Base-by-base conservation (phyloP, 371 early-diverging fungal species). In the Circinella minor region DNA sequence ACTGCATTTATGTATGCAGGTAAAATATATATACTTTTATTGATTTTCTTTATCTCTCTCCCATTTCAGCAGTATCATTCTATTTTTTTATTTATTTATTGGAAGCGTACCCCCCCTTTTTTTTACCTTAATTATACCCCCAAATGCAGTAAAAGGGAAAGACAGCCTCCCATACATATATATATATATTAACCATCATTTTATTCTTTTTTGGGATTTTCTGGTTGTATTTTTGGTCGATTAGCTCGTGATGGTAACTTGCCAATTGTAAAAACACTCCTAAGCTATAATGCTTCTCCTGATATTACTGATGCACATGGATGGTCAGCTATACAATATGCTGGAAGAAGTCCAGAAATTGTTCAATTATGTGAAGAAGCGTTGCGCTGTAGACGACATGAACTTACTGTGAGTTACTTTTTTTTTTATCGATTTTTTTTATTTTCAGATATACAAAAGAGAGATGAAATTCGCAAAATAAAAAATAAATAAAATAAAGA, bases 1-100 rank as follows among this genome's bases (percentile, higher is more conserved):
- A 90, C 93, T 4, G 88, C 92, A 4, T 70, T 92, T n/a, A 92
- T 92, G 93, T 92, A 91, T 82, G 93, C 93, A 59, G 90, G 91
- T 90, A 87, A 71, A 68, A 54, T 34, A 48, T 39, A 13, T 4
- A 27, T 8, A 36, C 27, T 37, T 4, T 18, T 65, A 66, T 51
- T 55, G 64, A 65, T 61, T 68, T 55, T 70, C 51, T 51, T 15
- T 11, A 6, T 43, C 11, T 43, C 43, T 11, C 11, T 43, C 43
- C 43, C 43, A 9, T 43, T 27, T 27, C 27, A 27, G 27, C 27
- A 27, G 27, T 27, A 27, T 27, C 27, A 27, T 27, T 27, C 27
- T 27, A 27, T 2, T 27, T 27, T 27, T 27, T 27, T 27, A 27
- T 27, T 27, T 27, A 27, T 27, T 27, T 27, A 27, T 27, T 27